phyloP scores from a whole-genome alignment of 1,284 basidiomycete genomes.

The Bjerkandera adusta region DNA sequence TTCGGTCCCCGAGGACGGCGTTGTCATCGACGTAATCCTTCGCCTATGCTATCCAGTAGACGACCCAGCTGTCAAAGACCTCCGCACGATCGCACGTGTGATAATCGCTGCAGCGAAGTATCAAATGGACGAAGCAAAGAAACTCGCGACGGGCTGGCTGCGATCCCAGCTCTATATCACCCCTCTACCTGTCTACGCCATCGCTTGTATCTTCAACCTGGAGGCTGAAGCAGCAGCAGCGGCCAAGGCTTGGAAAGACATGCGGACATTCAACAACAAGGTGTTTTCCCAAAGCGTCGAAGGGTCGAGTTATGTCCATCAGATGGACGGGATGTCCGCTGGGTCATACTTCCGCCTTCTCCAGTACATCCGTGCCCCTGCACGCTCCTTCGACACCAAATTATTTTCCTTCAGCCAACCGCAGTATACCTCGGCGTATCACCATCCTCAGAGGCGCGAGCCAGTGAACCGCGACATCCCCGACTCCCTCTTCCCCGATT shows the following conservation, averaged over 20 bases:
- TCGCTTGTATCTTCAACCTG: slow-evolving; percentile 1
- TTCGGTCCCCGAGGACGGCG: slow-evolving; percentile 23
- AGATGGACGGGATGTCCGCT: slow-evolving; percentile 14
- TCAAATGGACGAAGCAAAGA: background rate
- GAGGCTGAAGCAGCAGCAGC: slow-evolving; percentile 14
- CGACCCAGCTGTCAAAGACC: slow-evolving; percentile 5
- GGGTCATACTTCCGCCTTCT: slow-evolving; percentile 14
- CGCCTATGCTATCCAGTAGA: slow-evolving; percentile 28
- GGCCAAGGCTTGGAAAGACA: slow-evolving; percentile 8
- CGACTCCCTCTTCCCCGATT: background rate
- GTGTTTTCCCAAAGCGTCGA: slow-evolving; percentile 9
- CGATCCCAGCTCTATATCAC: background rate
- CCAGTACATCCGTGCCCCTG: slow-evolving; percentile 11
- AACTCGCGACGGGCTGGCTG: background rate
- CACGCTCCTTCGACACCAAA: background rate
- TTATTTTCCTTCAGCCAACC: slow-evolving; percentile 1
- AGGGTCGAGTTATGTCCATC: slow-evolving; percentile 9
- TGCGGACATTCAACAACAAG: background rate
- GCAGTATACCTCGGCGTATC: background rate
- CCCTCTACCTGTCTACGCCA: background rate
- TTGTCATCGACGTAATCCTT: slow-evolving; percentile 25
- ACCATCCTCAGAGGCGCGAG: slow-evolving; percentile 2
- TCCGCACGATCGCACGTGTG: background rate
- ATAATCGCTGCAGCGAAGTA: slow-evolving; percentile 2
- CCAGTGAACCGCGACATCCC: background rate